Percentiles rank a stretch among this genome's conserved stretches.
Evolutionary conservation across 257 asterid genomes (phyloP).

Genomic region (Catharanthus roseus): DNA sequence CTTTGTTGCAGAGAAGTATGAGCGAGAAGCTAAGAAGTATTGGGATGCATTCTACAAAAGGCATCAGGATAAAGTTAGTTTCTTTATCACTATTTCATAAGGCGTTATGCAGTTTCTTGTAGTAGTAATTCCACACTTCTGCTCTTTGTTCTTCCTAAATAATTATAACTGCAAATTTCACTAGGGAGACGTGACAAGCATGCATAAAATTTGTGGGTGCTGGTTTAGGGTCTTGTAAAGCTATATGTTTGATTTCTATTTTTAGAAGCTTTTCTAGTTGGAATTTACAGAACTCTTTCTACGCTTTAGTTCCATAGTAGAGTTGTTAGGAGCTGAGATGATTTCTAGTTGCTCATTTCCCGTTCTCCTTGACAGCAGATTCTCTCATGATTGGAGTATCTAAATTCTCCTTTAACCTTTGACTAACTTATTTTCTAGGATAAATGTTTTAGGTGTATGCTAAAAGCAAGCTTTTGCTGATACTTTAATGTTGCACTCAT

Average conservation of each 20-base stretch:
- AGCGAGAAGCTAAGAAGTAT: conserved; percentile 84
- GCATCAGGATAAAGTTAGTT: conserved; percentile 82
- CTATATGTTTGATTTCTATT: background rate
- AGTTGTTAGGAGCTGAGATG: background rate
- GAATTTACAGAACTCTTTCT: background rate
- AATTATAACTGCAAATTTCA: background rate
- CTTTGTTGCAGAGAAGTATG: conserved; percentile 63
- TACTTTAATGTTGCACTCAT: background rate
- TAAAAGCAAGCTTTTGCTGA: background rate
- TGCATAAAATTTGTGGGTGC: background rate
- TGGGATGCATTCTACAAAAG: conserved; percentile 94
- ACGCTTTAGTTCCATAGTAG: background rate
- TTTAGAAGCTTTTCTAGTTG: background rate
- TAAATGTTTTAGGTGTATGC: background rate
- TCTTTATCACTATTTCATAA: background rate
- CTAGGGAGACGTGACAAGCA: background rate
- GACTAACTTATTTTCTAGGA: background rate
- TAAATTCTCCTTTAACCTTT: background rate
- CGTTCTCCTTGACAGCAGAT: background rate
- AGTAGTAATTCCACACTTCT: background rate
- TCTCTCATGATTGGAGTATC: background rate
- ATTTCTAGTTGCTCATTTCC: background rate
- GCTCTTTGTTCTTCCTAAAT: background rate
- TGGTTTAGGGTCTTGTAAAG: background rate
- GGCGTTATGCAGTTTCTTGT: background rate